Conservation (phyloP, 192 early-diverging fungal genomes). For the Thamnidium elegans region DNA sequence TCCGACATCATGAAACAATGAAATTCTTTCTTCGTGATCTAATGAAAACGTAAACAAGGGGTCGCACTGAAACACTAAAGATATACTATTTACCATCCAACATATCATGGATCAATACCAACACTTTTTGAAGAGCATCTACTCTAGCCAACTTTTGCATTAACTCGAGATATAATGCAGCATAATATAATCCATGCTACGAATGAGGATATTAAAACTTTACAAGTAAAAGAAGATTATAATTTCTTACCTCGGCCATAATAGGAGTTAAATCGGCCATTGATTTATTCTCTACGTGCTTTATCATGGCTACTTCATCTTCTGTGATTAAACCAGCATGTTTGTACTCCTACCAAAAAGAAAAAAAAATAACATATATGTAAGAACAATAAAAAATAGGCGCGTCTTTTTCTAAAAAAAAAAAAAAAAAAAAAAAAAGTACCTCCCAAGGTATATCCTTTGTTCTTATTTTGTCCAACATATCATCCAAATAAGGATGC, state of each 20-base stretch:
- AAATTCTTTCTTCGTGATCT: conserved; percentile 51
- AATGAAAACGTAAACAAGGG: not conserved
- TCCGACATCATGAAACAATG: conserved; percentile 39
- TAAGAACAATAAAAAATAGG: not conserved
- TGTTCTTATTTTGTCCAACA: conserved; percentile 62
- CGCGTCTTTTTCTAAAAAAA: no score
- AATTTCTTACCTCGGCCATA: conserved; percentile 30
- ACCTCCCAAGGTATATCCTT: conserved; percentile 91
- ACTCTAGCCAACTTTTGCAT: conserved; percentile 75
- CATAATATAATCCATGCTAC: conserved; percentile 49
- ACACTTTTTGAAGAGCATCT: conserved; percentile 85
- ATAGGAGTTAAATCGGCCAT: conserved; percentile 31
- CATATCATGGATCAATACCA: conserved; percentile 83
- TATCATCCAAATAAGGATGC: conserved; percentile 83
- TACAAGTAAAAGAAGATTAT: no score
- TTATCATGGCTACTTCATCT: conserved; percentile 68
- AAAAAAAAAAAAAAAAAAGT: no score
- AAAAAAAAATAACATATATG: not conserved
- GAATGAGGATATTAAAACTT: no score
- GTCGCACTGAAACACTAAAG: not conserved
- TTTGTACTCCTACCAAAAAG: conserved; percentile 68
- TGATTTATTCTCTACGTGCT: conserved; percentile 47
- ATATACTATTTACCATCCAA: conserved; percentile 53
- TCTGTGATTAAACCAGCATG: conserved; percentile 76
- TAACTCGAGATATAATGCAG: conserved; percentile 65